Base-by-base conservation (phyloP, 179 eudicot genomes). In the Drosera spatulata region DNA sequence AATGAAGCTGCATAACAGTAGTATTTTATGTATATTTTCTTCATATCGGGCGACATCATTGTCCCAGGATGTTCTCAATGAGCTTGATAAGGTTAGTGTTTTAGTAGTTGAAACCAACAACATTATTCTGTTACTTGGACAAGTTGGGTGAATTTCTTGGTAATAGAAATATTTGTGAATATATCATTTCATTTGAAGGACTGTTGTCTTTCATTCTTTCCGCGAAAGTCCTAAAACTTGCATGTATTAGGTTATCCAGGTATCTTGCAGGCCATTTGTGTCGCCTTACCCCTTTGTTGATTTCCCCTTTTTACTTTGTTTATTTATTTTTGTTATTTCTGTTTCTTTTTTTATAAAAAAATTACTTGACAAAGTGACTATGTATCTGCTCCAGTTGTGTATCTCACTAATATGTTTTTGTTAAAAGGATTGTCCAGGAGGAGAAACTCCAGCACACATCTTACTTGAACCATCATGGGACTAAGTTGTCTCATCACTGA, bases 181-280 rank as follows among this genome's bases (percentile, higher is more conserved):
- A 46, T 60, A 52, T 55, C 66, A 49, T 66, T 14, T 14, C 55
- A 68, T 50, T 59, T 73, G 83, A 69, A 87, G 99, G 99, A 86
- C 99, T 56, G 79, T 93, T 72, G 95, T 90, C 15, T 83, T 93
- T 69, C 87, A 87, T 22, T 84, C 99, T 46, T 93, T 93, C 72
- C 89, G 97, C 61, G 97, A 95, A 52, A 97, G 95, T 60, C 95
- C 99, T 49, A 93, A 90, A 75, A 84, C 94, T 59, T 93, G 99
- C 79, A 79, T 93, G 91, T 93, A 87, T 71, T 90, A 93, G 77
- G 88, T 82, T 69, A 80, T 93, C 52, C 99, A 90, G 99, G 99
- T 90, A 77, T 22, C 33, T 22, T 22, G 33, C 33, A 22, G 33
- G 33, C 1, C 33, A 1, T 22, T 22, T 22, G 33, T 22, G 33